phyloP scores from a whole-genome alignment of 805 yeast genomes.

The Ogataea trehaloabstinens region DNA sequence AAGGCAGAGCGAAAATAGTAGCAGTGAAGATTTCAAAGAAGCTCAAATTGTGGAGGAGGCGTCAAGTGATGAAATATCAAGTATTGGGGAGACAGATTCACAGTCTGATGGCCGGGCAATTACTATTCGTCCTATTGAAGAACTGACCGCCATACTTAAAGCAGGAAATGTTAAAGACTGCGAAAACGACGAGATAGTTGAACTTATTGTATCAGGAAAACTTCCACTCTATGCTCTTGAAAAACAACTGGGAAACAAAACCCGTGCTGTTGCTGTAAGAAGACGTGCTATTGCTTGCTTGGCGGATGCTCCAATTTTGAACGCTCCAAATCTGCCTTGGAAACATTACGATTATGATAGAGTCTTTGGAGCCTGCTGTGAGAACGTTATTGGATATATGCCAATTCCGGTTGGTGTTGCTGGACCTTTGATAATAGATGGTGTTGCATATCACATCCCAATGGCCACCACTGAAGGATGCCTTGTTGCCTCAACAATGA shows the following conservation, averaged over 20 bases:
- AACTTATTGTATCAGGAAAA: constrained; percentile 70
- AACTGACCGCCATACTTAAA: constrained; percentile 59
- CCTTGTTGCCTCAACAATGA: constrained; percentile 95
- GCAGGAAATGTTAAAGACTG: constrained; percentile 69
- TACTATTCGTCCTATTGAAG: constrained; percentile 53
- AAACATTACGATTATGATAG: constrained; percentile 86
- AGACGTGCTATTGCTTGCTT: constrained; percentile 86
- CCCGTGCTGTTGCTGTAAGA: constrained; percentile 92
- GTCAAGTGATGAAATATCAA: constrained; percentile 23
- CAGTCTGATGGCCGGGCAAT: constrained; percentile 13
- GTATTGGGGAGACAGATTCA: constrained; percentile 32
- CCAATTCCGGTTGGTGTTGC: constrained; percentile 98
- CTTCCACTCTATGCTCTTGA: constrained; percentile 93
- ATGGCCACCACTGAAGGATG: constrained; percentile 99
- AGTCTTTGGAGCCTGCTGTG: constrained; percentile 98
- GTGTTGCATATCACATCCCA: constrained; percentile 85
- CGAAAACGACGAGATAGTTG: constrained; percentile 68
- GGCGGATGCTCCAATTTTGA: constrained; percentile 79
- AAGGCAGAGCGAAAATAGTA: constrained; percentile 13
- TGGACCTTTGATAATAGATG: constrained; percentile 93
- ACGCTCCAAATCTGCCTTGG: constrained; percentile 72
- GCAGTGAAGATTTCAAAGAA: constrained; percentile 32
- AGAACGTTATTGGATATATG: constrained; percentile 94
- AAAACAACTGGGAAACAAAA: constrained; percentile 81
- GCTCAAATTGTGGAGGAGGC: constrained; percentile 33